Base-by-base conservation (phyloP, 148 eudicot species). In the Selenicereus undatus region DNA sequence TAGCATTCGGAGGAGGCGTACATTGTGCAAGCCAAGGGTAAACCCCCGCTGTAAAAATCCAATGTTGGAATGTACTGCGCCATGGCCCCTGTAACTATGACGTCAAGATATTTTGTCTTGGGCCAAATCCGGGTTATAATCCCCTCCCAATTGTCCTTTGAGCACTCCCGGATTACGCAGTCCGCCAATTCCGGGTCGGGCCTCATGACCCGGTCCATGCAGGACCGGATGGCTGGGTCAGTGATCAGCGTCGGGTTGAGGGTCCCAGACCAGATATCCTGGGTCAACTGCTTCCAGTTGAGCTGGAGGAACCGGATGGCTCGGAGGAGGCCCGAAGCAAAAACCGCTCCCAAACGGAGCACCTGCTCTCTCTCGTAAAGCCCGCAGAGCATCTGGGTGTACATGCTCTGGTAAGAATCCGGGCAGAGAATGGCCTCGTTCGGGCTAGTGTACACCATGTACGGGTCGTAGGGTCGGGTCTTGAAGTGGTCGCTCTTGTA, bases 221-320 rank as follows among this genome's bases (percentile, higher is more conserved):
- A 56, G 3, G 54, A 51, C 0, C 79, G 76, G 81, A 94, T 36
- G 0, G 64, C 64, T 9, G 86, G n/a, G n/a, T n/a, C 85, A 84
- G 92, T 90, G 32, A 86, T 85, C 0, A 94, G 74, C 43, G 85
- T 84, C 12, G 76, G 78, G 83, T 85, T 88, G 10, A 94, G 82
- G 21, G 82, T 73, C 22, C 98, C 98, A 12, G 82, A 77, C 45
- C 87, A 85, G 81, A 94, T 92, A 54, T 94, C 98, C 12, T 75
- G 78, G 30, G 87, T 73, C 36, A 94, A 85, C 17, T 87, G 79
- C 18, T 74, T 74, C 97, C 97, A 94, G 35, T 92, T 85, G 51
- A 91, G 89, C 74, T 94, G 97, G 82, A 94, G 93, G 87, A 94
- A 94, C n/a, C 97, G 91, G 81, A 94, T 94, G 80, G 98, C 98